Evolutionary conservation across 371 early-diverging fungal genomes (phyloP).

Genomic region (Mortierella sp.): DNA sequence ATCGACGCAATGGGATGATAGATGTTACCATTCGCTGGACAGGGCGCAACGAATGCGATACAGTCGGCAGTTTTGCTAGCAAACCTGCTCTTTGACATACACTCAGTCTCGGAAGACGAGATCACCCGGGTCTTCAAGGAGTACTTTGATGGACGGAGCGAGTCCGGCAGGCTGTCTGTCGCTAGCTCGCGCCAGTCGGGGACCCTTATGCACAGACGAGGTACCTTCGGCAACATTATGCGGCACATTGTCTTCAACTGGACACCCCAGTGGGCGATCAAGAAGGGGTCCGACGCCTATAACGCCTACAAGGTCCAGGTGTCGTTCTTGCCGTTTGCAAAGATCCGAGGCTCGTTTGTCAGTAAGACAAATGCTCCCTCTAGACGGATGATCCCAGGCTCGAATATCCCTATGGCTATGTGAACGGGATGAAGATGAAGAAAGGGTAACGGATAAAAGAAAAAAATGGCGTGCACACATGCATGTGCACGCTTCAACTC

Average conservation of each 20-base stretch:
- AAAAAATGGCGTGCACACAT: no score
- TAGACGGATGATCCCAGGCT: neutral
- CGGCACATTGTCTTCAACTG: constrained; percentile 10
- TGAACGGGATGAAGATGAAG: no score
- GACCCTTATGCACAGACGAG: constrained; percentile 15
- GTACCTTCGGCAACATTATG: neutral
- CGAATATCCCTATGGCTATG: neutral
- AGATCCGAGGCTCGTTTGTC: constrained; percentile 8
- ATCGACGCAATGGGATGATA: no score
- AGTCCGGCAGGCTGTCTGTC: neutral
- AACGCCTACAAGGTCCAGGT: neutral
- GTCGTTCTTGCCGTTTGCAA: constrained; percentile 2
- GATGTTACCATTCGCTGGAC: constrained; percentile 16
- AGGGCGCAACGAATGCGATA: constrained; percentile 19
- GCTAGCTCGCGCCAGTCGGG: constrained; percentile 13
- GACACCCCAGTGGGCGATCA: constrained; percentile 2
- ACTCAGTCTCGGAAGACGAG: constrained; percentile 11
- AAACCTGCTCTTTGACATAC: constrained; percentile 16
- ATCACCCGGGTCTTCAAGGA: constrained; percentile 7
- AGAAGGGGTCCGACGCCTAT: neutral
- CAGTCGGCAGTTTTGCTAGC: constrained; percentile 12
- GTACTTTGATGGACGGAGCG: constrained; percentile 11
- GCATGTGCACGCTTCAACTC: no score
- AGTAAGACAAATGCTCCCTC: neutral
- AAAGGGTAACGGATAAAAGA: no score